Evolutionary conservation across 1,139 yeast species (phyloP), one percentile per base, ranked within the genome.

Genomic region (Candida sp.): DNA sequence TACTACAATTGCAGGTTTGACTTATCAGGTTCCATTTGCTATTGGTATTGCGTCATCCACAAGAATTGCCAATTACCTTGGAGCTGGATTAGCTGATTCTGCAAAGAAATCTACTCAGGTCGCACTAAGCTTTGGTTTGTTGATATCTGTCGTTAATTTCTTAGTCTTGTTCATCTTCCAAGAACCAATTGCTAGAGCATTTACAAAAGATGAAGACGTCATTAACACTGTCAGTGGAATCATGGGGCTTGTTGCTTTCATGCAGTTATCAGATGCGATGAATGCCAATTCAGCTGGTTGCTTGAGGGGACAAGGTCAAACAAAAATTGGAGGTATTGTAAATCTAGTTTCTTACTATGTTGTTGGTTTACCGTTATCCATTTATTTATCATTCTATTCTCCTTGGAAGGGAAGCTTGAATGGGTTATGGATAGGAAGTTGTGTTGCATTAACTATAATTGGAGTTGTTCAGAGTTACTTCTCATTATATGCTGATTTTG

Each of bases 251-350:
- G 69, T 79, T 45, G 82, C 84, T 1, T 54, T 74, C 27, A 77
- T 78, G 75, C 84, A 79, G 58, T 62, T 79, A 15, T 75, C 78
- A 33, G 84, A 79, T 58, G 79, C 82, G 1, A 63, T 77, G 65
- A 79, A 79, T 57, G 81, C 83, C 6, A 77, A 77, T 42, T 74
- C 81, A 4, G 84, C 84, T 3, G 84, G 84, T 3, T 77, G 82
- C 49, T 65, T 79, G 38, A 63, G 84, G 48, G 84, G 84, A 11
- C 83, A 79, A 55, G 84, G 84, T 15, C 74, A 75, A 53, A 80
- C 82, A 21, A 75, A 72, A 51, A 77, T 79, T 40, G 84, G 84
- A 3, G 84, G 84, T 6, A 73, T 76, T 38, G 78, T 78, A 33
- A 79, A 79, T 50, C 60, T 79, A 45, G 50, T 78, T 22, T 68